phyloP scores from a whole-genome alignment of 306 rosid genomes.

The Comarum palustre region DNA sequence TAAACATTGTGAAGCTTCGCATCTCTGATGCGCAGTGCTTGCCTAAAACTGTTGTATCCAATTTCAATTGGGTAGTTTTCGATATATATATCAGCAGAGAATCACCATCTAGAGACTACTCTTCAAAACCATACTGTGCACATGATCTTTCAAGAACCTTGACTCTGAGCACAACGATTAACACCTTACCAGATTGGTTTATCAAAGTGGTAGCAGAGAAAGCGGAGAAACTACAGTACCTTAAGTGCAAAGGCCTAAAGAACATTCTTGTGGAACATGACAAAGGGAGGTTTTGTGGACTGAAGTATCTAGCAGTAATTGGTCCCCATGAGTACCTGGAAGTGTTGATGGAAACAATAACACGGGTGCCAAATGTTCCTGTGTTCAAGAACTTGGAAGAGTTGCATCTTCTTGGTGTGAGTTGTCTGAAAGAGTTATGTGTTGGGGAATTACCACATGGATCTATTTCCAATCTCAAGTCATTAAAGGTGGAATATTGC shows the following conservation, averaged over 20 bases:
- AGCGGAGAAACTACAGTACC: constrained; percentile 5
- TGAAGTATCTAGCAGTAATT: constrained; percentile 10
- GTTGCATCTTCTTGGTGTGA: neutral
- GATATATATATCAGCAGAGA: constrained; percentile 1
- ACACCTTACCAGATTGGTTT: neutral
- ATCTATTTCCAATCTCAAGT: constrained; percentile 7
- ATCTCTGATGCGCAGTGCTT: neutral
- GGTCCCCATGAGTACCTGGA: neutral
- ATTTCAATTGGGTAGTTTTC: neutral
- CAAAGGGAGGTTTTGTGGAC: neutral
- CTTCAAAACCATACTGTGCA: neutral
- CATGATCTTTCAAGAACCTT: neutral
- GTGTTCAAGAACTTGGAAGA: constrained; percentile 9
- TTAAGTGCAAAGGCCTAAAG: neutral
- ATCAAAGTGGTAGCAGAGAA: neutral
- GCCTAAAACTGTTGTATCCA: neutral
- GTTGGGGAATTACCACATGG: neutral
- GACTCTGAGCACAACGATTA: no score
- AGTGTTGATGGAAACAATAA: neutral
- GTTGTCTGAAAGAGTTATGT: neutral
- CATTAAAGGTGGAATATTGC: constrained; percentile 12
- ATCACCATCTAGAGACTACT: neutral
- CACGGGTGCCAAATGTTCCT: neutral
- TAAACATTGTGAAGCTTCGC: neutral
- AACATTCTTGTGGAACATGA: neutral